phyloP scores from a whole-genome alignment of 352 stramenopile genomes.

The Peronospora tabacina region DNA sequence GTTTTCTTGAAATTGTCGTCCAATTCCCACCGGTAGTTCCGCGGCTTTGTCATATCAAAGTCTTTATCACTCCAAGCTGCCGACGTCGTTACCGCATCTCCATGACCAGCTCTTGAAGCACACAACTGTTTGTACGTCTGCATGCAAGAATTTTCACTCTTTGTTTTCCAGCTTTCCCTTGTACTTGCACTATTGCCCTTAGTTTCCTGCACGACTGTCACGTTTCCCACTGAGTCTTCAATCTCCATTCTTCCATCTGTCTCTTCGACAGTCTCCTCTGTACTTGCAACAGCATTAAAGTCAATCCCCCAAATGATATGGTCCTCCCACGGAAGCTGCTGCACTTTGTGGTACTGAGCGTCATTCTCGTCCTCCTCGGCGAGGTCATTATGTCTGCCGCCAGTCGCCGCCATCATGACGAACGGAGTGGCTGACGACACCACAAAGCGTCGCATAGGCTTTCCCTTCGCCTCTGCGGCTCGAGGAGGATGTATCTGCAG shows the following conservation, averaged over 20 bases:
- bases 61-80: constrained; percentile 14
- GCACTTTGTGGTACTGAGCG: constrained; percentile 69
- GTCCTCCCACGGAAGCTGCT: constrained; percentile 78
- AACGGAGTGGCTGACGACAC: constrained; percentile 54
- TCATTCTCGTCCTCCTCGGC: constrained; percentile 31
- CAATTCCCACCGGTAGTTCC: constrained; percentile 74
- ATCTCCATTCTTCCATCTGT: constrained; percentile 37
- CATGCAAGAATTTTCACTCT: constrained; percentile 2
- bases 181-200: constrained; percentile 8
- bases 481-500: constrained; percentile 27
- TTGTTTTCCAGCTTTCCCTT: constrained; percentile 8
- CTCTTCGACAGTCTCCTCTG: constrained; percentile 10
- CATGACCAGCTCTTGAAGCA: constrained; percentile 22
- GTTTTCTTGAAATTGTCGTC: constrained; percentile 18
- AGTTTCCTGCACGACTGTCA: constrained; percentile 13
- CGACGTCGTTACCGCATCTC: not conserved
- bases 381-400: constrained; percentile 7
- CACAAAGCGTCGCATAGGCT: constrained; percentile 68
- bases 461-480: constrained; percentile 43
- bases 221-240: constrained; percentile 32
- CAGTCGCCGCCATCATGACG: constrained; percentile 29
- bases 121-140: constrained; percentile 32
- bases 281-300: constrained; percentile 30
- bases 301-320: constrained; percentile 74
- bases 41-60: constrained; percentile 74